Evolutionary conservation across 805 yeast genomes (phyloP), one percentile per base, ranked within the genome.

Genomic region (Metschnikowia continentalis): DNA sequence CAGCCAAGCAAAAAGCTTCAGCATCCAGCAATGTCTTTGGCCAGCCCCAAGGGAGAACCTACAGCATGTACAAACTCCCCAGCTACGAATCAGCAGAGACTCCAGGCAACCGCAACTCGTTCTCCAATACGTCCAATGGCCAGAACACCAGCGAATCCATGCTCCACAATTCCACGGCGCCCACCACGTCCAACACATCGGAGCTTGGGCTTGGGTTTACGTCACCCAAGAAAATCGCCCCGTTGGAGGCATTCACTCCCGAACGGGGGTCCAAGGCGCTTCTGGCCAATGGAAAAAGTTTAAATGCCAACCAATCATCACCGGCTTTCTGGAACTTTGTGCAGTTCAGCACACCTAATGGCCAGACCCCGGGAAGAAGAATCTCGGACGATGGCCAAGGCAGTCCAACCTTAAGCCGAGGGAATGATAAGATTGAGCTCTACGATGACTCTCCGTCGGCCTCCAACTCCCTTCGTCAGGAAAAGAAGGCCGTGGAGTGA

Each of bases 291-390:
- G 57, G 59, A 30, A 68, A 64, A 44, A 50, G 62, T 4, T 48
- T 75, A 64, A 61, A 71, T 69, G 64, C 72, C 66, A 67, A 71
- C 70, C 80, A 68, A 70, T 80, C 86, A 32, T 88, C 96, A 1
- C 98, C 98, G 1, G 97, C 96, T 15, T 80, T 91, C 52, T 89
- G 97, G 97, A 88, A 87, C 64, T 84, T 88, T 70, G 89, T 91
- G 62, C 96, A 90, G 61, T 83, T 91, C 51, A 71, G 74, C 51
- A 74, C 77, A 5, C 78, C 77, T 3, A 71, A 71, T 49, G 76
- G 74, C 7, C 77, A 73, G 53, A 73, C 76, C 0, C 76, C 78
- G 1, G 56, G 68, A 36, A 51, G 76, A 30, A 70, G 73, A 48
- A 61, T 66, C 49, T 69, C 73, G 42, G 76, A 69, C 14, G 76